Evolutionary conservation across 2,329 filamentous ascomycete species (phyloP).

Genomic region (Verticillium tricorpus): DNA sequence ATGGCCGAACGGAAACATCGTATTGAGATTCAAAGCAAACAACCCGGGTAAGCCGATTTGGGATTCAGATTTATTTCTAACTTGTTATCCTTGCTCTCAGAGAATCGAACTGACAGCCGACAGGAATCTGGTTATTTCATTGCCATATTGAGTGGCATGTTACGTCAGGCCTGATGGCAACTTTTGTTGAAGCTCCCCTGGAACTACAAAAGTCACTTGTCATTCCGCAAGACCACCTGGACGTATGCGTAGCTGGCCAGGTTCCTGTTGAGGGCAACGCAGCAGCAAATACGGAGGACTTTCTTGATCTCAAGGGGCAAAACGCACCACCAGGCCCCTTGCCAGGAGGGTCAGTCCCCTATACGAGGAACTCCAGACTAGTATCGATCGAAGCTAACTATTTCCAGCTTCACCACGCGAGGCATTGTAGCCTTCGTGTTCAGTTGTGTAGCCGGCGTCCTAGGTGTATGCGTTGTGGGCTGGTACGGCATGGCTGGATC

Average conservation of each 20-base stretch:
- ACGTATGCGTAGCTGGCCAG: slow-evolving; percentile 49
- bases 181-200: slow-evolving; percentile 58
- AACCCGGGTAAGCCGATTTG: slow-evolving; percentile 51
- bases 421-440: slow-evolving; percentile 74
- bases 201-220: slow-evolving; percentile 55
- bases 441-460: slow-evolving; percentile 61
- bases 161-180: slow-evolving; percentile 59
- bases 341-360: slow-evolving; percentile 50
- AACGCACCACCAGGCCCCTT: slow-evolving; percentile 50
- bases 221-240: slow-evolving; percentile 56
- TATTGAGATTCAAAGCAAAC: slow-evolving; percentile 63
- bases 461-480: slow-evolving; percentile 63
- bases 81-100: too few relatives aligned
- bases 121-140: slow-evolving; percentile 66
- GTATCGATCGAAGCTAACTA: not conserved
- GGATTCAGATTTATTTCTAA: not conserved
- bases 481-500: slow-evolving; percentile 55
- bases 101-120: not conserved
- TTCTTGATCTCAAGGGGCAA: slow-evolving; percentile 59
- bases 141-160: slow-evolving; percentile 81
- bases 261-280: slow-evolving; percentile 63
- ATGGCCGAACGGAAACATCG: slow-evolving; percentile 60
- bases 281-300: slow-evolving; percentile 62
- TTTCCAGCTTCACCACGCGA: slow-evolving; percentile 54
- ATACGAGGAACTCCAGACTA: not conserved